Percentiles rank a stretch among this genome's conserved stretches.
These are phyloP conservation scores for Suhomyces vadensis DNA, from an alignment of 805 yeast species.

Conservation along the genomic window DNA sequence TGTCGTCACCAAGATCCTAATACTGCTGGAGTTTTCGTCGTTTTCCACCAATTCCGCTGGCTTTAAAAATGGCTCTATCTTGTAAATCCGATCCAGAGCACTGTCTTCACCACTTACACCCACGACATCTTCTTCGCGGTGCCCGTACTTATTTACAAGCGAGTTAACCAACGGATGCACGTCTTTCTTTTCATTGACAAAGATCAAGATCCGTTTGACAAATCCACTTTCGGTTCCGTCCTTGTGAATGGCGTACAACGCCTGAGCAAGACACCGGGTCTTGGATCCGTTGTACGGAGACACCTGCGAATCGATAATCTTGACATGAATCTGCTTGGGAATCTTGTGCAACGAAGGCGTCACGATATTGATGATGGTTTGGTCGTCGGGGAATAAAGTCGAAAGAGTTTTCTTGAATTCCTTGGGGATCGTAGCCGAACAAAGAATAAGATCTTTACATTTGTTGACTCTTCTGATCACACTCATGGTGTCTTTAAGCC, in stretches of 20 bases:
- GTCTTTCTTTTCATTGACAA: slow-evolving; percentile 73
- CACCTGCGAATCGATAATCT: slow-evolving; percentile 71
- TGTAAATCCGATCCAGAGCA: slow-evolving; percentile 56
- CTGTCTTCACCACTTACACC: slow-evolving; percentile 69
- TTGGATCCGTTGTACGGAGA: slow-evolving; percentile 85
- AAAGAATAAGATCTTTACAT: slow-evolving; percentile 65
- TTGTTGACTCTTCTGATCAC: slow-evolving; percentile 53
- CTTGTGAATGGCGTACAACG: slow-evolving; percentile 77
- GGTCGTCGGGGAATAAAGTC: slow-evolving; percentile 60
- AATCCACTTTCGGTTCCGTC: slow-evolving; percentile 78
- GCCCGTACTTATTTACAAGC: slow-evolving; percentile 43
- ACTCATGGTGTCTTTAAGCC: slow-evolving; percentile 62
- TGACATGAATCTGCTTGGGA: slow-evolving; percentile 73
- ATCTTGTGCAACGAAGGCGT: slow-evolving; percentile 83
- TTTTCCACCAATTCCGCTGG: slow-evolving; percentile 52
- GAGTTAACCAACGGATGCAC: slow-evolving; percentile 59
- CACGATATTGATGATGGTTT: slow-evolving; percentile 54
- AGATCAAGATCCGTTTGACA: slow-evolving; percentile 79
- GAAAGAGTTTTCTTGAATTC: slow-evolving; percentile 65
- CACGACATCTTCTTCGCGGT: slow-evolving; percentile 47
- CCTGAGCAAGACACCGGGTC: slow-evolving; percentile 82
- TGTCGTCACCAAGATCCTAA: slow-evolving; percentile 80
- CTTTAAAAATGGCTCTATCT: slow-evolving; percentile 62
- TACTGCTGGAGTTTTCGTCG: slow-evolving; percentile 26
- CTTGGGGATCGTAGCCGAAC: slow-evolving; percentile 88